Base-by-base conservation (phyloP, 768 basidiomycete species). In the Tulasnella sp. region DNA sequence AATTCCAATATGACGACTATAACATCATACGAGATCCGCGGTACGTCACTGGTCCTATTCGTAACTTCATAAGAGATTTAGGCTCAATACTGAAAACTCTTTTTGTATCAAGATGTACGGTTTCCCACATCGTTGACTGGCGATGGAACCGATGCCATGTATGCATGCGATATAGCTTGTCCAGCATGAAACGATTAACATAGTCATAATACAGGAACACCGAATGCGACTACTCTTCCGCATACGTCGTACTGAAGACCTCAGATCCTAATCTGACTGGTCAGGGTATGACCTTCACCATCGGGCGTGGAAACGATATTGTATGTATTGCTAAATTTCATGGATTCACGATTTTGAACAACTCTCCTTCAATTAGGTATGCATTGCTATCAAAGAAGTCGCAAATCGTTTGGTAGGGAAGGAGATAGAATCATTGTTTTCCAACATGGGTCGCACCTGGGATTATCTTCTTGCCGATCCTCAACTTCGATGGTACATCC, bases 121-220 rank as follows among this genome's bases (percentile, higher is more conserved):
- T 95, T 91, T 68, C 90, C 90, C 8, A 95, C 90, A 8, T 89
- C 86, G 19, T 65, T 92, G 37, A 79, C 83, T 7, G 89, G 89
- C 24, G 90, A 92, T 71, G 90, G 91, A 5, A 83, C 88, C 27
- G 90, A 95, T 70, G 90, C 90, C 6, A 93, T 92, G 87, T 84
- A 61, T 58, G 71, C 61, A 31, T 19, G 45, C 7, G n/a, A 27
- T 13, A 33, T 28, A 35, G 33, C 37, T 25, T 5, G 35, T 20
- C 19, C 5, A 15, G 20, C 19, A 28, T 22, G 35, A 10, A 34
- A 41, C 48, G 7, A 37, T 15, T 16, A 41, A 34, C 31, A 8
- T 27, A 22, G 32, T 35, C 28, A 40, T 41, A 15, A 4, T n/a
- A 25, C 54, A 88, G 85, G 89, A 93, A 95, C 66, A 83, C 84